A percentile compares a stretch with the other conserved stretches of the same genome.
phyloP scores from a whole-genome alignment of 306 rosid genomes.

The Lotus japonicus region DNA sequence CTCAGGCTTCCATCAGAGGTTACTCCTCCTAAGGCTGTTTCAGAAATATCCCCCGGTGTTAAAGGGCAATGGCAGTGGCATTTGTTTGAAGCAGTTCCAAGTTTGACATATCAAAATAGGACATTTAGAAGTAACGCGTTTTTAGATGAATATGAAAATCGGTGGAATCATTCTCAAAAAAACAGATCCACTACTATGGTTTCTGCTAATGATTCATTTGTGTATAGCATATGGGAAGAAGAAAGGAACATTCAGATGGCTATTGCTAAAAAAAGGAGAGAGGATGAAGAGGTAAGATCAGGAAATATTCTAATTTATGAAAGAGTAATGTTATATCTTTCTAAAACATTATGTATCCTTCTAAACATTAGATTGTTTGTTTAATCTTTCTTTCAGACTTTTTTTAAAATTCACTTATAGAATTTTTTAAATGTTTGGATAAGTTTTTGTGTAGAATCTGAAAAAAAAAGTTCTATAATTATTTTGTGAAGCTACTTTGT shows the following conservation, averaged over 20 bases:
- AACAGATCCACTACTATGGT: constrained; percentile 19
- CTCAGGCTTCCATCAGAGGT: constrained; percentile 82
- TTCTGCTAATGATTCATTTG: constrained; percentile 45
- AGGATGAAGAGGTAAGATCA: constrained; percentile 82
- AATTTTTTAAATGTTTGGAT: too few species aligned
- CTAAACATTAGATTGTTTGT: neutral
- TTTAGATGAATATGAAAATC: constrained; percentile 65
- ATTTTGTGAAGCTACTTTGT: too few species aligned
- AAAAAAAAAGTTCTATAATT: too few species aligned
- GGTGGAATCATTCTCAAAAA: constrained; percentile 54
- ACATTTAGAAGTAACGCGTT: constrained; percentile 38
- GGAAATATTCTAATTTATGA: constrained; percentile 2
- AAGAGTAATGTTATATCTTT: neutral
- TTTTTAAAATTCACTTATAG: too few species aligned
- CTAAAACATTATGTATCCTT: neutral
- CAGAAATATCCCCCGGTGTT: constrained; percentile 48
- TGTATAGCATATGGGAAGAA: constrained; percentile 91
- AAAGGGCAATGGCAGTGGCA: constrained; percentile 89
- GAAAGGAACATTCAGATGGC: constrained; percentile 49
- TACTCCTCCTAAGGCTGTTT: constrained; percentile 49
- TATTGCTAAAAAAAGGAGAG: constrained; percentile 52
- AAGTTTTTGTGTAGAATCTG: too few species aligned
- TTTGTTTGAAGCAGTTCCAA: constrained; percentile 57
- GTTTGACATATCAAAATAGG: constrained; percentile 40
- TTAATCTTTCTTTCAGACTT: too few species aligned